Percentiles rank a stretch among this genome's conserved stretches.
phyloP scores from a whole-genome alignment of 2,329 filamentous ascomycete species.

The Aspergillus arachidicola region DNA sequence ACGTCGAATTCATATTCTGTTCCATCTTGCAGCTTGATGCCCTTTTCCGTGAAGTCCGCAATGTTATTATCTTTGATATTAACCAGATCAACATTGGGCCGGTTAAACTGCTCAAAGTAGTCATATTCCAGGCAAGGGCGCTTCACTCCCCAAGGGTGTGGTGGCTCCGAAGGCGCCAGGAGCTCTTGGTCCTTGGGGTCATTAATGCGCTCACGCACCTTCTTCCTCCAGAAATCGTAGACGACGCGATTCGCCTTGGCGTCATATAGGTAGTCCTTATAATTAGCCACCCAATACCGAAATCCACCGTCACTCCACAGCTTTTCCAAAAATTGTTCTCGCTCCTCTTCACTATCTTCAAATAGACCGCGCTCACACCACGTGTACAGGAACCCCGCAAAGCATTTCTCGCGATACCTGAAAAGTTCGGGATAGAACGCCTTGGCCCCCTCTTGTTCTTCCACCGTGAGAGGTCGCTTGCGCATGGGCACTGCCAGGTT shows the following conservation, averaged over 20 bases:
- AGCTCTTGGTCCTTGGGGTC: conserved; percentile 54
- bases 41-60: conserved; percentile 39
- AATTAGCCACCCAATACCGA: conserved; percentile 56
- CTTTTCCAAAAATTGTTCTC: conserved; percentile 53
- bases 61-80: conserved; percentile 50
- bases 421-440: conserved; percentile 56
- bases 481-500: conserved; percentile 67
- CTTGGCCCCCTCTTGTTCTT: conserved; percentile 55
- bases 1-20: conserved; percentile 43
- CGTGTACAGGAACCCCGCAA: conserved; percentile 63
- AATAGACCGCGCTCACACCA: conserved; percentile 58
- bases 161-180: conserved; percentile 56
- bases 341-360: conserved; percentile 55
- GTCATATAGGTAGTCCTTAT: conserved; percentile 55
- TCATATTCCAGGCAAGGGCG: conserved; percentile 51
- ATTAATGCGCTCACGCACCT: conserved; percentile 53
- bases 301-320: conserved; percentile 59
- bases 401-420: conserved; percentile 54
- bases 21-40: conserved; percentile 45
- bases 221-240: conserved; percentile 60
- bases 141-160: conserved; percentile 59
- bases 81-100: conserved; percentile 50
- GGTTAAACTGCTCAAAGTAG: conserved; percentile 55
- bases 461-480: conserved; percentile 49
- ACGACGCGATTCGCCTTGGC: conserved; percentile 55